Evolutionary conservation across 495 filamentous ascomycete genomes (phyloP), one percentile per base, ranked within the genome.

Genomic region (Recurvomyces mirabilis): DNA sequence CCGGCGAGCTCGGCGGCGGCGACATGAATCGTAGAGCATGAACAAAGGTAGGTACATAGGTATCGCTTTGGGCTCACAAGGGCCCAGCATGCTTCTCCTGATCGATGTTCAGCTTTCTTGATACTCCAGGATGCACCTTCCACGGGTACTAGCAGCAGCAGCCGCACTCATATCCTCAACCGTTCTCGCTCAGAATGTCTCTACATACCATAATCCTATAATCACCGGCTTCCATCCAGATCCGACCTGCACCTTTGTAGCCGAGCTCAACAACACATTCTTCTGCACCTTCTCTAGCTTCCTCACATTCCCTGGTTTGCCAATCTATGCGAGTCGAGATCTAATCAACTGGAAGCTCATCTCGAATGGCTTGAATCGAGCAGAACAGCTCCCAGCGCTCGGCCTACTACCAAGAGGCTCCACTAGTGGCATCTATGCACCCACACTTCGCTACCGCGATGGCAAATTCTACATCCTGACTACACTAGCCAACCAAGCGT

Each of bases 211-310:
- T 14, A 35, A 35, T 35, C 32, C 32, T 6, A 17, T 35, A 11
- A 35, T 35, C 32, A 6, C 32, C 5, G 71, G 71, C 14, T 74
- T 72, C 52, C 66, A 70, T 50, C 70, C 73, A 0, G 71, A 75
- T 47, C 73, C 73, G 1, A 68, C 64, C 44, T 73, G 69, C 45
- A 69, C 73, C 21, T 69, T 64, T 38, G 67, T 72, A 5, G 49
- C 59, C 0, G 65, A 73, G 21, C 64, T 61, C 45, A 58, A 35
- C n/a, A 35, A 71, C 31, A 73, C 67, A 10, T 70, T 70, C 53
- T 74, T 69, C 53, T 72, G 69, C 39, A 70, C 67, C 3, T 67
- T 64, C 5, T 72, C 68, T 11, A 70, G 63, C 53, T 76, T 76
- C 57, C 69, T 68, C 30, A 63, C 64, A 2, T 74, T 74, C 39